Evolutionary conservation across 2,329 filamentous ascomycete species (phyloP), one percentile per base, ranked within the genome.

Genomic region (Ophiognomonia clavigignenti-juglandacearum): DNA sequence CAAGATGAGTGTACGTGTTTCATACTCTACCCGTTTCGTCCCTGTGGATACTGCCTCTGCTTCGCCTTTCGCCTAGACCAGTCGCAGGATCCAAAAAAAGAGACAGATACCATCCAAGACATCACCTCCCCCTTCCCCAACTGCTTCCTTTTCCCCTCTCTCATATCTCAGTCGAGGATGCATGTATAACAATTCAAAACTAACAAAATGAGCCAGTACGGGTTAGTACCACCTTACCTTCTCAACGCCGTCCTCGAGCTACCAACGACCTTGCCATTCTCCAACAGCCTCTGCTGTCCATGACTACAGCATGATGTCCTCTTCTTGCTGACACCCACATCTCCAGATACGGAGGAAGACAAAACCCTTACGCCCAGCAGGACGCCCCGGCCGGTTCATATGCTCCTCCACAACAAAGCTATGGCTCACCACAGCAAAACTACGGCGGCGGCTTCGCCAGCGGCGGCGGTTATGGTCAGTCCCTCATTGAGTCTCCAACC

Each of bases 281-380:
- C n/a, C n/a, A n/a, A n/a, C n/a, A n/a, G n/a, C n/a, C n/a, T n/a
- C n/a, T n/a, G n/a, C n/a, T n/a, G n/a, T n/a, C n/a, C n/a, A n/a
- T n/a, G n/a, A n/a, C n/a, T n/a, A n/a, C n/a, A n/a, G n/a, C n/a
- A n/a, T n/a, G n/a, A n/a, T n/a, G n/a, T n/a, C n/a, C n/a, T n/a
- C n/a, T n/a, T n/a, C n/a, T 45, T 34, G 50, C 64, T 72, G 57
- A 72, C 64, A 39, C 16, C 37, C 43, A 50, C 27, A 37, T 39
- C 42, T 36, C 51, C 59, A 82, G 76, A 66, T 81, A 82, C 69
- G 72, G 74, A 53, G 70, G 68, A 47, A 66, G 66, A 56, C 64
- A 67, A 51, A 82, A 83, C 65, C 79, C 80, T 46, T 83, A 77
- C 58, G 78, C 81, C 59, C 69, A 83, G 59, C 69, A 71, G 51